Evolutionary conservation across 768 basidiomycete species (phyloP).

Genomic region (Rhizopogon sp.): DNA sequence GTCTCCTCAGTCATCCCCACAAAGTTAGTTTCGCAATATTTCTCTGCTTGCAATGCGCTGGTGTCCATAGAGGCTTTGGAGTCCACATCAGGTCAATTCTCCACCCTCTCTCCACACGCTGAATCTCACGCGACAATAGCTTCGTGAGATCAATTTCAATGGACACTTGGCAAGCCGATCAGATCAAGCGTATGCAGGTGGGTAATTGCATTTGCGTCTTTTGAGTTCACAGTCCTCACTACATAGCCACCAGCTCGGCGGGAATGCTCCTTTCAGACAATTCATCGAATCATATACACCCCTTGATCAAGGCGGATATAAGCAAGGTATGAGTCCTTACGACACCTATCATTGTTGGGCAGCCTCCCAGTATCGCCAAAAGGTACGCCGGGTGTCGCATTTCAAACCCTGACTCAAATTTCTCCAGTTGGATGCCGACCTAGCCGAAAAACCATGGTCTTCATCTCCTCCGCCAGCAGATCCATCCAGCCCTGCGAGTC

Average conservation of each 20-base stretch:
- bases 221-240: slow-evolving; percentile 5
- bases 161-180: slow-evolving; percentile 94
- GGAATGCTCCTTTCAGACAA: slow-evolving; percentile 76
- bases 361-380: slow-evolving; percentile 91
- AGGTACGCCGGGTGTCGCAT: slow-evolving; percentile 40
- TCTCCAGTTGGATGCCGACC: slow-evolving; percentile 66
- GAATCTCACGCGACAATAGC: slow-evolving; percentile 33
- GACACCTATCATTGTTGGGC: slow-evolving; percentile 94
- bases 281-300: slow-evolving; percentile 74
- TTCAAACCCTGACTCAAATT: slow-evolving; percentile 12
- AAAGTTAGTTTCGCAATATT: slow-evolving; percentile 74
- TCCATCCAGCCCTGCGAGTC: slow-evolving; percentile 29
- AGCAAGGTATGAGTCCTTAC: slow-evolving; percentile 51
- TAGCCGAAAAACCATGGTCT: slow-evolving; percentile 76
- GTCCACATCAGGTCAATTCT: slow-evolving; percentile 75
- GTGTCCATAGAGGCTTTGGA: slow-evolving; percentile 84
- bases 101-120: background rate
- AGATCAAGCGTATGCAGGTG: slow-evolving; percentile 88
- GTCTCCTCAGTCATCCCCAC: background rate
- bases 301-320: slow-evolving; percentile 64
- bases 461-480: slow-evolving; percentile 64
- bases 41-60: slow-evolving; percentile 87
- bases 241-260: slow-evolving; percentile 59
- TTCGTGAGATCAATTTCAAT: slow-evolving; percentile 93
- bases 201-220: slow-evolving; percentile 13